phyloP scores from a whole-genome alignment of 2,329 filamentous ascomycete species.

The Scedosporium dehoogii region DNA sequence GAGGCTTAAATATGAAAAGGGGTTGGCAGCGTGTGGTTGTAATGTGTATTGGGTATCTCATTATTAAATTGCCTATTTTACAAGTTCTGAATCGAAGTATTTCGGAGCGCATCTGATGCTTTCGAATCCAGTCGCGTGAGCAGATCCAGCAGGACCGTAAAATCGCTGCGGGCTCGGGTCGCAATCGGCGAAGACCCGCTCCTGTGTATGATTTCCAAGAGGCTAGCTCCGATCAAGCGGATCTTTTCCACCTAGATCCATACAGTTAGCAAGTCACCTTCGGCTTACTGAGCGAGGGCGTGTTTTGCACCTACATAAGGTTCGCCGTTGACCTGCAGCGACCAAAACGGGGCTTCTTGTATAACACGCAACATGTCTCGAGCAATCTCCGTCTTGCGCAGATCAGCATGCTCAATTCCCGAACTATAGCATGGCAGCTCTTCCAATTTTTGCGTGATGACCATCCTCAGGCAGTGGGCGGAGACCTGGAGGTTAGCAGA shows the following conservation, averaged over 20 bases:
- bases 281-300: neutral
- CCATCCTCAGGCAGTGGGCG: conserved; percentile 29
- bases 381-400: conserved; percentile 31
- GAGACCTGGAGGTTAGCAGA: conserved; percentile 30
- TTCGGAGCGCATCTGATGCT: conserved; percentile 29
- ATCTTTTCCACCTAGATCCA: conserved; percentile 27
- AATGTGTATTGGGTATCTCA: neutral
- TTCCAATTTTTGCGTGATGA: conserved; percentile 26
- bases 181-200: conserved; percentile 26
- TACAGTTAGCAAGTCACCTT: neutral
- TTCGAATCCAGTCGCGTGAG: conserved; percentile 30
- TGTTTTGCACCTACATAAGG: conserved; percentile 21
- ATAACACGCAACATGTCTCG: conserved; percentile 30
- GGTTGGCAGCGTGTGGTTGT: too few species aligned
- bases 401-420: conserved; percentile 20
- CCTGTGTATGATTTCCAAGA: conserved; percentile 27
- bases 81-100: conserved; percentile 12
- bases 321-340: conserved; percentile 28
- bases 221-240: conserved; percentile 25
- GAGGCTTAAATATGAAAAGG: neutral
- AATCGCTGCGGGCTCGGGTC: conserved; percentile 26
- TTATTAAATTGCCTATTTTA: neutral
- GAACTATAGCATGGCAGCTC: conserved; percentile 20
- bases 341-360: conserved; percentile 30
- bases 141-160: conserved; percentile 28